These are phyloP conservation scores for Globisporangium canariense DNA, from an alignment of 352 stramenopile species.

Conservation along the genomic window DNA sequence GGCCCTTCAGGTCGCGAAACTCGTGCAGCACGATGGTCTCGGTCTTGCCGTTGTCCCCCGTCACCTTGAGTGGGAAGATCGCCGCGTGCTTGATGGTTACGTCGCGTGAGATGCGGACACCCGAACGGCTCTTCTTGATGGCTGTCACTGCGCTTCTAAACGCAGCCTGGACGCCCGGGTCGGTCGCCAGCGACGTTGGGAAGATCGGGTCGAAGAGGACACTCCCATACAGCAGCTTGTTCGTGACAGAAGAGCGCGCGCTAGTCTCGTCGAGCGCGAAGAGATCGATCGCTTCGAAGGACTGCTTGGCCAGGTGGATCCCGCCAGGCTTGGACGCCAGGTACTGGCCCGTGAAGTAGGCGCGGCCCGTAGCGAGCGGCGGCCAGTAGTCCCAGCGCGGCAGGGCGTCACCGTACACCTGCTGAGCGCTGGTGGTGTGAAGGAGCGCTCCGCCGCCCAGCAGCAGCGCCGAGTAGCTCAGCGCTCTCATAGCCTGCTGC, in stretches of 20 bases:
- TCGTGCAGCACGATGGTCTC: slow-evolving; percentile 70
- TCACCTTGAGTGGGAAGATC: slow-evolving; percentile 49
- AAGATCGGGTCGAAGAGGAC: slow-evolving; percentile 43
- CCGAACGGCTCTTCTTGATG: slow-evolving; percentile 35
- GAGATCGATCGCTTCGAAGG: slow-evolving; percentile 56
- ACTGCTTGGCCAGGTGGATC: slow-evolving; percentile 40
- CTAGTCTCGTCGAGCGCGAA: slow-evolving; percentile 39
- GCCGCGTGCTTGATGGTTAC: slow-evolving; percentile 29
- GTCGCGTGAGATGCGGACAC: slow-evolving; percentile 39
- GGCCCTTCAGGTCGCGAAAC: slow-evolving; percentile 27
- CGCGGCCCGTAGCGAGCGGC: slow-evolving; percentile 27
- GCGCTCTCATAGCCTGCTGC: background rate
- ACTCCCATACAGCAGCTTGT: slow-evolving; percentile 61
- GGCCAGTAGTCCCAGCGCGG: slow-evolving; percentile 69
- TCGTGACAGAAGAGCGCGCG: slow-evolving; percentile 5
- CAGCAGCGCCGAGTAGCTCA: background rate
- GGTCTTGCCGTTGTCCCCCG: slow-evolving; percentile 62
- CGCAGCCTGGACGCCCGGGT: slow-evolving; percentile 44
- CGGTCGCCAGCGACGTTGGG: slow-evolving; percentile 19
- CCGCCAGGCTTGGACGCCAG: slow-evolving; percentile 46
- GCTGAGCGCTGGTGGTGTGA: background rate
- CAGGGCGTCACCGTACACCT: slow-evolving; percentile 13
- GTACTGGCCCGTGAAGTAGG: slow-evolving; percentile 59
- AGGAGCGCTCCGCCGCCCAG: background rate
- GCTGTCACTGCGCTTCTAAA: slow-evolving; percentile 31